phyloP scores from a whole-genome alignment of 163 green algal species.

The Chloromonas sp. region DNA sequence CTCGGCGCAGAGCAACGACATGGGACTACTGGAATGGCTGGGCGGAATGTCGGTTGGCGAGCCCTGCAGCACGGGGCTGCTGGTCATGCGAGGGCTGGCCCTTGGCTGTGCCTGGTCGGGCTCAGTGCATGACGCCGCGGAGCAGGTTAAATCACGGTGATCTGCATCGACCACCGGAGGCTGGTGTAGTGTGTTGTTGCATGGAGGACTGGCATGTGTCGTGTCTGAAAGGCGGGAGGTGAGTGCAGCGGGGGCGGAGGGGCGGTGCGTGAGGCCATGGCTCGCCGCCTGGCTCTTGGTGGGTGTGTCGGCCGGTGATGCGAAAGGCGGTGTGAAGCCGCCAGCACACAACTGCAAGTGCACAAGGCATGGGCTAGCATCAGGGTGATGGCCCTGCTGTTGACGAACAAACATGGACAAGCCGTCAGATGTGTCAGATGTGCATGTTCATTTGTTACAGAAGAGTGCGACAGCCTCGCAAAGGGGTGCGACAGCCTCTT shows the following conservation, averaged over 20 bases:
- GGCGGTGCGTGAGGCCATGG: not conserved
- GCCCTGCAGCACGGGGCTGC: not conserved
- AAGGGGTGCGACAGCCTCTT: not conserved
- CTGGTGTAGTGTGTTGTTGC: no score
- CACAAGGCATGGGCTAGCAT: not conserved
- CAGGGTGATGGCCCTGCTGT: not conserved
- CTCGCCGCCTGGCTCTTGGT: not conserved
- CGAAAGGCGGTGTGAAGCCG: not conserved
- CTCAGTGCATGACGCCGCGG: not conserved
- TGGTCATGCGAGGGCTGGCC: not conserved
- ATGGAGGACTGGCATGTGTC: no score
- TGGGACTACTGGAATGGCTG: not conserved
- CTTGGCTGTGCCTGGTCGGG: not conserved
- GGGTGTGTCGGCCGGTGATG: not conserved
- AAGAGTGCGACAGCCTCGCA: not conserved
- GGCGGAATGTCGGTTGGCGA: not conserved
- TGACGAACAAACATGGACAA: no score
- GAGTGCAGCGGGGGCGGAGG: not conserved
- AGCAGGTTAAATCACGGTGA: not conserved
- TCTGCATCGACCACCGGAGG: no score
- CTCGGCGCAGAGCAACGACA: not conserved
- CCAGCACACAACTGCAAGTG: not conserved
- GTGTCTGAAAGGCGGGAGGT: no score
- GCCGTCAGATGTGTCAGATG: not conserved
- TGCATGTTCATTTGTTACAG: not conserved